phyloP scores from a whole-genome alignment of 805 yeast species.

The Ogataea salicorniae region DNA sequence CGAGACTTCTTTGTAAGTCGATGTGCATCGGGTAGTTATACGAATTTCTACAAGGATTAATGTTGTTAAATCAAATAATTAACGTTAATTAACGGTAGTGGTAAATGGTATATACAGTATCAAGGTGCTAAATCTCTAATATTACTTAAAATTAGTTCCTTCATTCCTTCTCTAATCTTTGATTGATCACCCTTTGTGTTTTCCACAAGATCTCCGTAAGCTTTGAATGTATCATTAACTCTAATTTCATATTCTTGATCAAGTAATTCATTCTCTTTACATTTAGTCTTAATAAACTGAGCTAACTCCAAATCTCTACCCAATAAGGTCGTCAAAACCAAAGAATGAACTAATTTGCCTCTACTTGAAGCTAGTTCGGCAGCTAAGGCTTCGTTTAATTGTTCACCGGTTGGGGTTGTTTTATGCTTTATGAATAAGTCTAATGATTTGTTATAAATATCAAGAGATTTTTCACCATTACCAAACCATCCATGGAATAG shows the following conservation, averaged over 20 bases:
- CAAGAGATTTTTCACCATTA: constrained; percentile 25
- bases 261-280: constrained; percentile 22
- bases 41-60: too few relatives aligned
- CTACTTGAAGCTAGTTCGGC: constrained; percentile 11
- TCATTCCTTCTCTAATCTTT: constrained; percentile 15
- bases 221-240: constrained; percentile 23
- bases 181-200: constrained; percentile 10
- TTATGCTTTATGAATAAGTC: constrained; percentile 16
- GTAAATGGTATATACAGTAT: neutral
- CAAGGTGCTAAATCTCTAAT: constrained; percentile 15
- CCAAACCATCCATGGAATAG: constrained; percentile 28
- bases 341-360: constrained; percentile 23
- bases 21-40: too few relatives aligned
- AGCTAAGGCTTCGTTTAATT: neutral
- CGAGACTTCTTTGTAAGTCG: neutral
- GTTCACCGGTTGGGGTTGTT: constrained; percentile 3
- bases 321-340: constrained; percentile 22
- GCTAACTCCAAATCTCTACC: constrained; percentile 29
- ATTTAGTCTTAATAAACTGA: constrained; percentile 26
- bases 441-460: constrained; percentile 28
- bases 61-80: too few relatives aligned
- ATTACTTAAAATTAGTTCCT: constrained; percentile 9
- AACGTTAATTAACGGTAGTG: too few relatives aligned
- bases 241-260: constrained; percentile 18
- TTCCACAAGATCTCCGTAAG: constrained; percentile 28